Conservation (phyloP, 2,329 filamentous ascomycete species). For the Calonectria fujianensis region DNA sequence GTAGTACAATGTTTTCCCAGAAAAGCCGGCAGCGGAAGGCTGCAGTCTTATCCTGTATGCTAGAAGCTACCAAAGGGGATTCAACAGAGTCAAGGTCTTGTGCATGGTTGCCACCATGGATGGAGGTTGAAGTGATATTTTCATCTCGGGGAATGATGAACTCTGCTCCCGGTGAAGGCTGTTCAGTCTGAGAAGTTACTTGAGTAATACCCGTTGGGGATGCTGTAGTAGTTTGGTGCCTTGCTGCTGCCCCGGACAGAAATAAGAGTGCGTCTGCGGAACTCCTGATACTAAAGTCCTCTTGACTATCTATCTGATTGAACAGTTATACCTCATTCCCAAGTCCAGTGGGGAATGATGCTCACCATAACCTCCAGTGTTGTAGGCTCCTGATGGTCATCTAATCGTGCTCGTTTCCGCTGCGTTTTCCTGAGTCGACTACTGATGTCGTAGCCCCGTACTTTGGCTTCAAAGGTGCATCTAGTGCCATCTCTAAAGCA, state of each 20-base stretch:
- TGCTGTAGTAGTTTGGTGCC: neutral
- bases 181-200: neutral
- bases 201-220: neutral
- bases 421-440: slow-evolving; percentile 14
- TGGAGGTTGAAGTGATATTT: neutral
- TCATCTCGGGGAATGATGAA: neutral
- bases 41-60: neutral
- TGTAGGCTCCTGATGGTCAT: neutral
- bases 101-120: neutral
- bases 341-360: neutral
- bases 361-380: neutral
- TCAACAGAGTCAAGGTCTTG: neutral
- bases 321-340: neutral
- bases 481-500: neutral
- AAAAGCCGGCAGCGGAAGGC: slow-evolving; percentile 32
- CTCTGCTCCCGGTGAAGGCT: neutral
- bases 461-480: slow-evolving; percentile 22
- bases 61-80: neutral
- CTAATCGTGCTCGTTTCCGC: slow-evolving; percentile 19
- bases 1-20: slow-evolving; percentile 27
- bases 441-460: slow-evolving; percentile 20
- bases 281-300: slow-evolving; percentile 3
- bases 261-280: slow-evolving; percentile 35
- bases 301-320: neutral
- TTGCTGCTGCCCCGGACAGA: neutral